Base-by-base conservation (phyloP, 2,329 filamentous ascomycete genomes). In the Epichloe uncinata region DNA sequence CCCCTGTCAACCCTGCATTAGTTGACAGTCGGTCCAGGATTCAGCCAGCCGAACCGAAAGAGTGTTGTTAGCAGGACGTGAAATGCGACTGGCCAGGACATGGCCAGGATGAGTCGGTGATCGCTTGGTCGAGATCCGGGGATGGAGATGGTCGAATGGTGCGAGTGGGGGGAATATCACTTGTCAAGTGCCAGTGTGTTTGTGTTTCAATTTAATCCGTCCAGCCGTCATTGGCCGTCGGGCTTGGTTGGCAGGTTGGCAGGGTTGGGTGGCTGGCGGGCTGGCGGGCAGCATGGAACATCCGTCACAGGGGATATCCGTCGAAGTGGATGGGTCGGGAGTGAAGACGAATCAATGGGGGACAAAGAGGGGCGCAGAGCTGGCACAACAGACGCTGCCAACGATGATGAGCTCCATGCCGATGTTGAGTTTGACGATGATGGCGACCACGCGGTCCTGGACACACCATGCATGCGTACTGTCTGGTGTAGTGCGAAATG, bases 21-120 rank as follows among this genome's bases (percentile, higher is more conserved):
- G 18, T 52, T 54, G 54, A 54, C 54, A 54, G 47, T 35, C 36
- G 49, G 41, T 52, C 49, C 50, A 52, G 48, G 52, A 52, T 50
- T 42, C 47, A 38, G 50, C 26, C 36, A 42, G 38, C 43, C 35
- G 18, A 40, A 38, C 48, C 55, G 48, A 51, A 49, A 51, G 52
- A 56, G 55, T 55, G 60, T 60, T 56, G n/a, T n/a, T n/a, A 62
- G 54, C 55, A 34, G 40, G 33, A 56, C 46, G 7, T 52, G 16
- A 37, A 54, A 63, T 66, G 63, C 63, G 63, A 65, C 64, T 66
- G 63, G 63, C 57, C 57, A 58, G 60, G 52, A 54, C 56, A 55
- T 56, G 48, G 56, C 60, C 55, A 63, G 58, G 38, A 35, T 40
- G 26, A 54, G 54, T 54, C 54, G 52, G 53, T 55, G 59, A 62